Conservation (phyloP, 306 rosid species). For the Inga leiocalycina region DNA sequence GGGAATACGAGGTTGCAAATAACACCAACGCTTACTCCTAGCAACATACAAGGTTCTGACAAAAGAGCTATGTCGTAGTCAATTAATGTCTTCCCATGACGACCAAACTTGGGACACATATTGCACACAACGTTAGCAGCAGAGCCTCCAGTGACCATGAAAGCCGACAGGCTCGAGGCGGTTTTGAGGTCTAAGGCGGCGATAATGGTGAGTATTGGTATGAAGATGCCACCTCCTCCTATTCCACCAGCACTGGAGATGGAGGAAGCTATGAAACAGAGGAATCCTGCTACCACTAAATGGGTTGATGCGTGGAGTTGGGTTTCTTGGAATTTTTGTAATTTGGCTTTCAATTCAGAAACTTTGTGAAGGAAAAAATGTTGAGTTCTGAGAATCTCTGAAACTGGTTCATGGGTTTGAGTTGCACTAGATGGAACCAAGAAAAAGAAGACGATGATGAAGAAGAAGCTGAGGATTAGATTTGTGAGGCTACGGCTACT, state of each 20-base stretch:
- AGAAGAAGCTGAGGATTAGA: conserved; percentile 41
- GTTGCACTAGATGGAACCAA: conserved; percentile 55
- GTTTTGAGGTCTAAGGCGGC: conserved; percentile 78
- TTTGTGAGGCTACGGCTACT: conserved; percentile 28
- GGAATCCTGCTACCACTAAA: conserved; percentile 38
- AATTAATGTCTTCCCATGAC: conserved; percentile 48
- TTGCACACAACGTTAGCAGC: conserved; percentile 69
- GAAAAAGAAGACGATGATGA: not conserved
- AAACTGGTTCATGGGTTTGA: conserved; percentile 44
- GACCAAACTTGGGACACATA: conserved; percentile 43
- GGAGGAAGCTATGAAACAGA: conserved; percentile 61
- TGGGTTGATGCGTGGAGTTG: conserved; percentile 40
- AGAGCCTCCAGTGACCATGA: conserved; percentile 94
- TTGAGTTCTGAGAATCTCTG: conserved; percentile 34
- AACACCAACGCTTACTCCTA: conserved; percentile 87
- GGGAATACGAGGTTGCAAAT: conserved; percentile 83
- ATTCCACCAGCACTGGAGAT: conserved; percentile 77
- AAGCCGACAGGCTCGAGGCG: conserved; percentile 84
- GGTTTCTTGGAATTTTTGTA: conserved; percentile 35
- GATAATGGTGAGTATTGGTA: conserved; percentile 67
- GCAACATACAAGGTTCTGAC: conserved; percentile 79
- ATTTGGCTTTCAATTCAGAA: conserved; percentile 32
- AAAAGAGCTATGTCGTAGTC: conserved; percentile 76
- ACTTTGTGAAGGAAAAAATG: conserved; percentile 32
- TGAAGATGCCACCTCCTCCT: conserved; percentile 86